phyloP scores from a whole-genome alignment of 495 filamentous ascomycete species.

The Penicillium bovifimosum region DNA sequence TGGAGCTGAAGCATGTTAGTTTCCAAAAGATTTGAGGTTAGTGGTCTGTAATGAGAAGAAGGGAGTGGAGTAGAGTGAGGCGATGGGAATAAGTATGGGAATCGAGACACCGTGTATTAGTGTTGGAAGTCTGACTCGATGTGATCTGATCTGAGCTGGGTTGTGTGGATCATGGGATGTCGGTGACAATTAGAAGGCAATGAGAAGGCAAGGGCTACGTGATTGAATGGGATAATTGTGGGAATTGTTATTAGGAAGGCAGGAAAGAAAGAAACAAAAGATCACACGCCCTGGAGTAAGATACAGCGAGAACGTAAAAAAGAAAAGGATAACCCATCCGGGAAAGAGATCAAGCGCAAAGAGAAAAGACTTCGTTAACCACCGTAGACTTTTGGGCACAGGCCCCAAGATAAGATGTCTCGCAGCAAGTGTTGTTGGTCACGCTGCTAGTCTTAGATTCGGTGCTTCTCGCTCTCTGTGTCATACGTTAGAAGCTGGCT shows the following conservation, averaged over 20 bases:
- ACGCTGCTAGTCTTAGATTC: conserved; percentile 42
- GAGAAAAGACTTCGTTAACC: conserved; percentile 30
- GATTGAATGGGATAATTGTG: conserved; percentile 12
- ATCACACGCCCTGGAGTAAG: conserved; percentile 37
- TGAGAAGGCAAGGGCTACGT: conserved; percentile 13
- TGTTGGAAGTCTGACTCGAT: not conserved
- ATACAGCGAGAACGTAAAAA: conserved; percentile 36
- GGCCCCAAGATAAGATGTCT: conserved; percentile 12
- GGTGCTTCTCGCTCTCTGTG: conserved; percentile 81
- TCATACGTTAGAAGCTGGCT: conserved; percentile 10
- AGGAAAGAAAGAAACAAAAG: conserved; percentile 6
- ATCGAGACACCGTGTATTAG: not conserved
- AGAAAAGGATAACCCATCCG: conserved; percentile 18
- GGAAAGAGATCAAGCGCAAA: conserved; percentile 13
- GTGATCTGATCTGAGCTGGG: not conserved
- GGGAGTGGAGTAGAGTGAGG: not conserved
- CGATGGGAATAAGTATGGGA: not conserved
- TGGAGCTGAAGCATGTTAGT: conserved; percentile 42
- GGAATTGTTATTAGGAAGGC: conserved; percentile 24
- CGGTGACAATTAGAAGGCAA: conserved; percentile 2
- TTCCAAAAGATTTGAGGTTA: conserved; percentile 28
- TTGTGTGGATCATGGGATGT: not conserved
- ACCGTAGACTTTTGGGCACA: conserved; percentile 29
- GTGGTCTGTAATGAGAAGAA: not conserved
- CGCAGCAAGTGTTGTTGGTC: conserved; percentile 5